Base-by-base conservation (phyloP, 495 filamentous ascomycete genomes). In the Talaromyces adpressus region DNA sequence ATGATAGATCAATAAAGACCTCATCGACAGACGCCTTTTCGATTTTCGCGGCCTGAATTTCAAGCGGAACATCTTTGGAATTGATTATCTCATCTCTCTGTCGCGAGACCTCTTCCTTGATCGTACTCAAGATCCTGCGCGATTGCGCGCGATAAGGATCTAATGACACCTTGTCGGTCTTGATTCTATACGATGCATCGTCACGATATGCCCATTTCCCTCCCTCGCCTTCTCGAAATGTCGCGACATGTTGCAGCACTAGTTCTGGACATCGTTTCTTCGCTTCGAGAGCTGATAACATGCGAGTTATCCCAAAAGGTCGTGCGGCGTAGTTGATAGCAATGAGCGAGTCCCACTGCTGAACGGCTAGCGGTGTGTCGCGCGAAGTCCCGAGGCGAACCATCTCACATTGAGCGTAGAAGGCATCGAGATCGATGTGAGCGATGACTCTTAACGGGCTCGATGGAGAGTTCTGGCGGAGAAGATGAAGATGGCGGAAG, bases 321-420 rank as follows among this genome's bases (percentile, higher is more conserved):
- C 94, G 85, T 9, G 94, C 92, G 1, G 94, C 88, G 70, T 98
- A 98, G 72, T 98, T 98, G 71, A 98, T 86, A 6, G 94, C 94
- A 62, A 98, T 98, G 18, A 98, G 82, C 16, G 90, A 93, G 74
- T 85, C 80, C 85, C 85, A 82, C 64, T 81, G 76, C 59, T 93
- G 92, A n/a, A 98, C 94, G 2, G 94, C 94, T 34, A 98, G 82
- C 6, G 94, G 94, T 57, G 84, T 82, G 41, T 90, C 84, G 63
- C 89, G 86, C 41, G 88, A 76, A 11, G 90, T 81, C 11, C 85
- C 87, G 39, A 97, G 80, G 7, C 95, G 87, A 3, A 95, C 87
- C 82, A 91, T 92, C 73, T 98, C 94, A 67, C 89, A 96, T 82
- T 98, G 94, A 4, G 95, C 94, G 68, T 98, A 98, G 75, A 98